These are phyloP conservation scores for Peronospora tabacina DNA, from an alignment of 352 stramenopile species.

Conservation along the genomic window DNA sequence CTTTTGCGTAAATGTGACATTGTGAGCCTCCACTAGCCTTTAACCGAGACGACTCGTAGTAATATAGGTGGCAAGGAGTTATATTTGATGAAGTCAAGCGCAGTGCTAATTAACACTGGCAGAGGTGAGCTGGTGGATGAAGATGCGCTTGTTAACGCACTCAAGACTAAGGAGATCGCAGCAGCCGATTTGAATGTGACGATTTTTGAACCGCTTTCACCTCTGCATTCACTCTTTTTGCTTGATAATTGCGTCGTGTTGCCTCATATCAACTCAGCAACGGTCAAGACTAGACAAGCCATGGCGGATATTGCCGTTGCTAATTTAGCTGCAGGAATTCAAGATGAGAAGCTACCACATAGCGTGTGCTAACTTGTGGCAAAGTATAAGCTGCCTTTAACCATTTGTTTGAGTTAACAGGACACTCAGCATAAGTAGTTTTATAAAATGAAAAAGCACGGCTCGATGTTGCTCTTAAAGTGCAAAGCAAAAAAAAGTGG, in stretches of 20 bases:
- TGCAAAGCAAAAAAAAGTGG: too few relatives aligned
- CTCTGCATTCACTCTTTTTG: slow-evolving; percentile 59
- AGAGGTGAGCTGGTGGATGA: slow-evolving; percentile 88
- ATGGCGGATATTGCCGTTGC: slow-evolving; percentile 69
- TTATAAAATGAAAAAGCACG: not conserved
- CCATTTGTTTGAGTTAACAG: not conserved
- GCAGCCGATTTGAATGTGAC: slow-evolving; percentile 82
- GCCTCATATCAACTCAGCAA: slow-evolving; percentile 48
- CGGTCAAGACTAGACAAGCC: slow-evolving; percentile 57
- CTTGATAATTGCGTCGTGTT: slow-evolving; percentile 61
- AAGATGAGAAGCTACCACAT: slow-evolving; percentile 36
- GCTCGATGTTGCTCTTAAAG: not conserved
- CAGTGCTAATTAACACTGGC: slow-evolving; percentile 90
- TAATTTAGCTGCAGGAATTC: slow-evolving; percentile 52
- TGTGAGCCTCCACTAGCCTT: slow-evolving; percentile 78
- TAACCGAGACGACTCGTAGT: slow-evolving; percentile 62
- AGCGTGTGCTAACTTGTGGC: slow-evolving; percentile 25
- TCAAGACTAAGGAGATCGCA: slow-evolving; percentile 39
- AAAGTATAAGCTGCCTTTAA: not conserved
- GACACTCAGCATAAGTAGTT: not conserved
- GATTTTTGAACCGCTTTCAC: slow-evolving; percentile 83
- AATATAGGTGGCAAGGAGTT: slow-evolving; percentile 73
- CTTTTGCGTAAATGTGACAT: slow-evolving; percentile 79
- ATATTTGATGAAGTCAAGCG: slow-evolving; percentile 68
- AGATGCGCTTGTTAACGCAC: slow-evolving; percentile 47